Evolutionary conservation across 768 basidiomycete genomes (phyloP), one percentile per base, ranked within the genome.

Genomic region (Tulasnella sp.): DNA sequence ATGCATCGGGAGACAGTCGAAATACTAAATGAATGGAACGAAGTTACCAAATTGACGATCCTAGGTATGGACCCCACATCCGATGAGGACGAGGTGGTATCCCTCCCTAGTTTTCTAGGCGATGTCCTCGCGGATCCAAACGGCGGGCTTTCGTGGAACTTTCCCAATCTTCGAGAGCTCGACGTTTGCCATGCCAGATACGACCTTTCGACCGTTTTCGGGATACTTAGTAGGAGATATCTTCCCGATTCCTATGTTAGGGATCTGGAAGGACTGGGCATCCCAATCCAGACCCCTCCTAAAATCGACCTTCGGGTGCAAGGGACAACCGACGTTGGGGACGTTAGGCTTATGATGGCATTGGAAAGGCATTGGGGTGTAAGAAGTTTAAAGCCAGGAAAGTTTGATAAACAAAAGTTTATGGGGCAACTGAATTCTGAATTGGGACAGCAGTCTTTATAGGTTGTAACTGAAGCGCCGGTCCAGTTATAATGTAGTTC

Each of bases 81-180:
- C 22, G 5, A 54, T 11, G 22, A 24, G 54, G 1, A 54, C 9
- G 7, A 54, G 22, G 54, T 0, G 8, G 11, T 54, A 9, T n/a
- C 54, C 4, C 24, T 54, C 12, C 54, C 11, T 22, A 22, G 24
- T 8, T 54, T 54, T n/a, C 24, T 54, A 11, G 31, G 64, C 4
- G 31, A 37, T 31, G 9, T 69, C 18, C 31, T 28, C 24, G 28
- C 14, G 28, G 64, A 69, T 37, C 12, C 9, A 4, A 6, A 31
- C 6, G 28, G 28, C 4, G 64, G 64, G 4, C 28, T 69, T 69
- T 31, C 31, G 12, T 69, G 64, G 64, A 24, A 24, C 28, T 37
- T 69, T 69, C 64, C 64, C 31, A 69, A 69, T 18, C 64, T 69
- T 37, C 64, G 14, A 69, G 64, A 69, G 18, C 64, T 69, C 64